A percentile compares a stretch with the other conserved stretches of the same genome.
phyloP scores from a whole-genome alignment of 2,329 filamentous ascomycete genomes.

The Beauveria sp. region DNA sequence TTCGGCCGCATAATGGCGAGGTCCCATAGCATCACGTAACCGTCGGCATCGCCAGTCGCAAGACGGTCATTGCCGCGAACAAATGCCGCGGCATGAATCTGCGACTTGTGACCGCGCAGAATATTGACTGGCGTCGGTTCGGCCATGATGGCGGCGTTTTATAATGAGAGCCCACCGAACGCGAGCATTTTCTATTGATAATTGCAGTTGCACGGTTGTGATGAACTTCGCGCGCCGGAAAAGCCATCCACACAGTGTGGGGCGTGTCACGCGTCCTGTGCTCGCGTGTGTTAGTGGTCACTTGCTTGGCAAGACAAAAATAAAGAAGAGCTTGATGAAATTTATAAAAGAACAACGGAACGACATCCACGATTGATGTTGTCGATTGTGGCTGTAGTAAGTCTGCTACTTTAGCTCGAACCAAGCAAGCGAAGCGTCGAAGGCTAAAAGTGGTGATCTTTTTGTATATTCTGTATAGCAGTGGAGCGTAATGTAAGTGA shows the following conservation, averaged over 20 bases:
- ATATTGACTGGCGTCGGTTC: slow-evolving; percentile 46
- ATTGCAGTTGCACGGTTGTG: neutral
- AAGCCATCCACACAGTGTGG: neutral
- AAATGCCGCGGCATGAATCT: slow-evolving; percentile 72
- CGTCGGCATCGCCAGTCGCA: slow-evolving; percentile 80
- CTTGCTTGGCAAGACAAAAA: too few species aligned
- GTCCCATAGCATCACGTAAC: slow-evolving; percentile 83
- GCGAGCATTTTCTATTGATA: neutral
- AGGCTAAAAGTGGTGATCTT: too few species aligned
- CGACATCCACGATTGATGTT: too few species aligned
- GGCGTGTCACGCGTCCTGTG: neutral
- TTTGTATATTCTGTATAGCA: too few species aligned
- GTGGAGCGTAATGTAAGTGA: too few species aligned
- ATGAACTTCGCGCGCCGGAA: neutral
- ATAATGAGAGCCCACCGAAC: neutral
- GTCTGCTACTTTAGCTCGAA: too few species aligned
- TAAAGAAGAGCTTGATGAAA: too few species aligned
- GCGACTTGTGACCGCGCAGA: slow-evolving; percentile 74
- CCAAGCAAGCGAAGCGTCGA: too few species aligned
- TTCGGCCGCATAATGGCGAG: slow-evolving; percentile 70
- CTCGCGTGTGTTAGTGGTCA: too few species aligned
- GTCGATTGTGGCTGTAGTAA: too few species aligned
- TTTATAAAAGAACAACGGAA: too few species aligned
- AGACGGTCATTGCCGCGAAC: slow-evolving; percentile 67
- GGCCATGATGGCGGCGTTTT: neutral